Evolutionary conservation across 2,329 filamentous ascomycete genomes (phyloP), one percentile per base, ranked within the genome.

Genomic region (Emydomyces testavorans): DNA sequence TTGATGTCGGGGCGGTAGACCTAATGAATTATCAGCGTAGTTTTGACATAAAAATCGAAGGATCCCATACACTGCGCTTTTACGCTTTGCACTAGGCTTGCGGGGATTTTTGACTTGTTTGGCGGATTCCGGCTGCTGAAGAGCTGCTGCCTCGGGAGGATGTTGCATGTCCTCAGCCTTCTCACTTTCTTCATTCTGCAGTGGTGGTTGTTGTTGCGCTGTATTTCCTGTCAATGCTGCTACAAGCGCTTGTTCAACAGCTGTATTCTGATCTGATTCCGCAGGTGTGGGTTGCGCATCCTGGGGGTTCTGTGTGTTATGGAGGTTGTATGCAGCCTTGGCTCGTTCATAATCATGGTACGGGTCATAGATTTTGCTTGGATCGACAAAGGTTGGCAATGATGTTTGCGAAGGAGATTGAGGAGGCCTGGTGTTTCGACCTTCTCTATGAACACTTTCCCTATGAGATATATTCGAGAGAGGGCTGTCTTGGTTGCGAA

Each of bases 341-440:
- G 45, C 44, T 32, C 18, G 66, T 31, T 71, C 61, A 51, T 72
- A 66, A 42, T 71, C 67, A 2, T 69, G 69, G 60, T 70, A 74
- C 2, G 72, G 71, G 50, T 77, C 72, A 51, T 76, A 77, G 2
- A 76, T 71, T 39, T 72, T 70, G 38, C 64, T 72, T 2, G 74
- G 74, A 57, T 76, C 71, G 16, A 77, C 71, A 1, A 73, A 76
- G 2, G 59, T 65, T 3, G 67, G 57, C 37, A 64, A 31, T 2
- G 34, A 38, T 1, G 46, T 31, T 28, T 37, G 50, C 20, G 42
- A 20, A 10, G 50, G 39, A 18, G 46, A 44, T 34, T 37, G 37
- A 34, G 46, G 13, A 16, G 35, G 4, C 3, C 16, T 23, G 15
- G 6, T 5, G n/a, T 28, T 34, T 34, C 21, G 31, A 18, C 36